Base-by-base conservation (phyloP, 148 eudicot genomes). In the Hydrangea macrophylla region DNA sequence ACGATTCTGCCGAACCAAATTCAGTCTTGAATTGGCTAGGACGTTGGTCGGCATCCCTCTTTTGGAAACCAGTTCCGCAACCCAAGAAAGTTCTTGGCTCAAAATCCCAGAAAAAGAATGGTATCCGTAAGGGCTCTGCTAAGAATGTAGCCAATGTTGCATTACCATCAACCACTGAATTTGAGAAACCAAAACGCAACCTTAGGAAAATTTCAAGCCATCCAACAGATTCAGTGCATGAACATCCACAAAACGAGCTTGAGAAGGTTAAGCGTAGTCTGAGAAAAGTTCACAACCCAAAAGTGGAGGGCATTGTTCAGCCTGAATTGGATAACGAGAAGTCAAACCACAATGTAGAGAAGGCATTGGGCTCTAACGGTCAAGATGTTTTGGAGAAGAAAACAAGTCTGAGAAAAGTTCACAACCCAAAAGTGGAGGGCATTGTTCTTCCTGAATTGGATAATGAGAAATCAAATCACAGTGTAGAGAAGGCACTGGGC, bases 221-320 rank as follows among this genome's bases (percentile, higher is more conserved):
- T 71, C 67, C 79, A 73, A 33, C 71, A 26, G 87, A 85, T 15
- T 18, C 78, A 27, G 65, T 65, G 53, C 82, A 67, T 54, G 90
- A 80, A 59, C 74, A 74, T 72, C 84, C 85, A 30, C 88, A 77
- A 58, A 65, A 48, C 64, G 88, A 81, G 72, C 74, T 84, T 51
- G 84, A 84, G 82, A 84, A 77, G 79, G 82, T 84, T 25, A 84
- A 84, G 35, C 84, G 88, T 62, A 82, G 64, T 66, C 68, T 84
- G 75, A 79, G 88, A 63, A 82, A 84, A 63, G 86, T 85, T 72
- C 80, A 67, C 68, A 60, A 58, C 48, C 88, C 88, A 40, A 79
- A 70, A 32, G 55, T 53, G 30, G 81, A 77, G 67, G 65, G 63
- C 70, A 18, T 73, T 48, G 40, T 58, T 58, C 78, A 70, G 37